These are phyloP conservation scores for Coemansia sp. DNA, from an alignment of 192 early-diverging fungal genomes.

Conservation along the genomic window DNA sequence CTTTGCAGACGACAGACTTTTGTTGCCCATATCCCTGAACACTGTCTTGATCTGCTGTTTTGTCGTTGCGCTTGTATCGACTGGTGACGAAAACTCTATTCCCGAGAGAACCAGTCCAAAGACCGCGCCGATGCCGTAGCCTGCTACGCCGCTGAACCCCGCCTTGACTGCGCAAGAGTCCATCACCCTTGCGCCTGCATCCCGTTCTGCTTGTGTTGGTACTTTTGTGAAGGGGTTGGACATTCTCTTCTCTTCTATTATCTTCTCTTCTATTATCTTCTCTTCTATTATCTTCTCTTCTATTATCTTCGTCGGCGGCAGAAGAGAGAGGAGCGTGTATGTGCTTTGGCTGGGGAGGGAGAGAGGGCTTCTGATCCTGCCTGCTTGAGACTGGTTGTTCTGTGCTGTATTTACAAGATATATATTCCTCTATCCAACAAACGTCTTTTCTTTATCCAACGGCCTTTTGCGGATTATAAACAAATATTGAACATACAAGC, in stretches of 20 bases:
- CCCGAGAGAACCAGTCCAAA: slow-evolving; percentile 93
- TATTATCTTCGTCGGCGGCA: too few species aligned
- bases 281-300: too few species aligned
- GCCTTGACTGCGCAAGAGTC: slow-evolving; percentile 78
- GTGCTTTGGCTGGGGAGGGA: too few species aligned
- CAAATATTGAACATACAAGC: too few species aligned
- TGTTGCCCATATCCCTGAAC: slow-evolving; percentile 84
- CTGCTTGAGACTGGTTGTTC: too few species aligned
- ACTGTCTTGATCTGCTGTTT: slow-evolving; percentile 84
- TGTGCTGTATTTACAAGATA: too few species aligned
- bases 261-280: too few species aligned
- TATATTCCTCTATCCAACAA: too few species aligned
- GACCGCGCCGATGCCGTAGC: slow-evolving; percentile 85
- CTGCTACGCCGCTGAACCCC: slow-evolving; percentile 67
- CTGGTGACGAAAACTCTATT: slow-evolving; percentile 81
- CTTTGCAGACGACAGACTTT: slow-evolving; percentile 82
- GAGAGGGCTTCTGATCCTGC: too few species aligned
- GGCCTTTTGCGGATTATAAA: too few species aligned
- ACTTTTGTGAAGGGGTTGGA: slow-evolving; percentile 42
- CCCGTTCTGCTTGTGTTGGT: slow-evolving; percentile 44
- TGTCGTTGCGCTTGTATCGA: slow-evolving; percentile 66
- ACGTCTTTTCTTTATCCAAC: too few species aligned
- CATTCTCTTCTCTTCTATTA: slow-evolving; percentile 19
- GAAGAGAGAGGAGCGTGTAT: too few species aligned
- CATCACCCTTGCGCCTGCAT: slow-evolving; percentile 38